Evolutionary conservation across 2,329 filamentous ascomycete species (phyloP).

Genomic region (Drechslera avenae): DNA sequence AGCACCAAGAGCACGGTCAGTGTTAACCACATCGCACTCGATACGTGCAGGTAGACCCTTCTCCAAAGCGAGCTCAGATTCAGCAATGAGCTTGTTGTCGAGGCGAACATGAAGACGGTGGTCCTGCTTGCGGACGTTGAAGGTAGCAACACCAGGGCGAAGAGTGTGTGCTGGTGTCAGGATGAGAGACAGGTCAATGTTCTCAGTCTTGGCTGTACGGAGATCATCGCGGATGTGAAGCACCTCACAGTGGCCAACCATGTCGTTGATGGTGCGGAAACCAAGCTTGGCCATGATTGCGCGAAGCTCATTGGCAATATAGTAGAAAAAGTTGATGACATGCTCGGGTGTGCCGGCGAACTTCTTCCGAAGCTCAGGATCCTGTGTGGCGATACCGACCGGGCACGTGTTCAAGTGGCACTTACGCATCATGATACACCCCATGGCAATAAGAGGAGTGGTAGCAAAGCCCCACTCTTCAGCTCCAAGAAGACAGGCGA

Average conservation of each 20-base stretch:
- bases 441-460: constrained; percentile 92
- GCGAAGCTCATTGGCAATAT: constrained; percentile 91
- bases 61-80: constrained; percentile 91
- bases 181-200: constrained; percentile 91
- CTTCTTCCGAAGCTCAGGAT: constrained; percentile 91
- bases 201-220: constrained; percentile 84
- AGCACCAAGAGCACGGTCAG: constrained; percentile 89
- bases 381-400: constrained; percentile 93
- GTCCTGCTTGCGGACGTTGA: constrained; percentile 97
- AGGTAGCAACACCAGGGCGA: constrained; percentile 90
- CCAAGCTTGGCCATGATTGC: constrained; percentile 97
- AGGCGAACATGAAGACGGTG: constrained; percentile 90
- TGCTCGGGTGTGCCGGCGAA: constrained; percentile 93
- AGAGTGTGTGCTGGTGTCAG: constrained; percentile 95
- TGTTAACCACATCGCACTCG: constrained; percentile 96
- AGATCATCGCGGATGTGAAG: constrained; percentile 88
- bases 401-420: constrained; percentile 72
- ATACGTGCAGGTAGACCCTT: constrained; percentile 92
- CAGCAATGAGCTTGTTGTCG: constrained; percentile 96
- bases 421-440: constrained; percentile 92
- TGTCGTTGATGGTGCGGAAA: constrained; percentile 94
- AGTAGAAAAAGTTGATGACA: constrained; percentile 99
- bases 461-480: constrained; percentile 98
- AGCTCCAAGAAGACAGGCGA: constrained; percentile 93
- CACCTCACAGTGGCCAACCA: constrained; percentile 90